phyloP scores from a whole-genome alignment of 345 rosid genomes.

The Cardamine occulta region DNA sequence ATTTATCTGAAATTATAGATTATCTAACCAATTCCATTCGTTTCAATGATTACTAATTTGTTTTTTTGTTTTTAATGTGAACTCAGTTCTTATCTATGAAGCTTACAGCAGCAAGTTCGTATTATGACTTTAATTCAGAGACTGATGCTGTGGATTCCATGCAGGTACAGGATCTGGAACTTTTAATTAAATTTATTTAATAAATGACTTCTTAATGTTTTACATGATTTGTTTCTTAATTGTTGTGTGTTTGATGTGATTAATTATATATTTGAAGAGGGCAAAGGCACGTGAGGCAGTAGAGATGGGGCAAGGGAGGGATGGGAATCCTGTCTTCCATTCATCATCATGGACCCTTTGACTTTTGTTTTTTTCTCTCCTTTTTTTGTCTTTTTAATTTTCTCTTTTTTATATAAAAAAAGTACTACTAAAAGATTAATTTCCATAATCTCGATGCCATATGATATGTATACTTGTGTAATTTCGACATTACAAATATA shows the following conservation, averaged over 20 bases:
- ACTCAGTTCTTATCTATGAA: conserved; percentile 89
- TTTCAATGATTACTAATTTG: neutral
- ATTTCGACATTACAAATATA: conserved; percentile 35
- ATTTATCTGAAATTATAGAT: neutral
- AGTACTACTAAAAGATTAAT: conserved; percentile 6
- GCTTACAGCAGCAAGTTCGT: conserved; percentile 77
- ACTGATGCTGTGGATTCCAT: conserved; percentile 62
- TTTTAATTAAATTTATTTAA: neutral
- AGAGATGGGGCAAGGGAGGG: conserved; percentile 58
- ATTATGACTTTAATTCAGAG: conserved; percentile 73
- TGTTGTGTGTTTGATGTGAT: conserved; percentile 3
- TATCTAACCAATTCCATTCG: neutral
- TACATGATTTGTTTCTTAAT: neutral
- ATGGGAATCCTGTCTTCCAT: conserved; percentile 57
- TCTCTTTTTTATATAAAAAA: neutral
- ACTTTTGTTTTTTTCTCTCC: conserved; percentile 40
- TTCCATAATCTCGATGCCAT: conserved; percentile 23
- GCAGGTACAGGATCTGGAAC: conserved; percentile 40
- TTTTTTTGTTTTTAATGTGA: neutral
- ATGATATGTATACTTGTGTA: conserved; percentile 33
- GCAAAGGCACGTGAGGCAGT: conserved; percentile 67
- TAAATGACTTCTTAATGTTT: neutral
- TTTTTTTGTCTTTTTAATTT: conserved; percentile 29
- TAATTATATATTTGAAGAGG: conserved; percentile 44
- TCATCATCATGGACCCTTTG: conserved; percentile 53